Conservation (phyloP, 352 stramenopile genomes). For the Globisporangium middletonii region DNA sequence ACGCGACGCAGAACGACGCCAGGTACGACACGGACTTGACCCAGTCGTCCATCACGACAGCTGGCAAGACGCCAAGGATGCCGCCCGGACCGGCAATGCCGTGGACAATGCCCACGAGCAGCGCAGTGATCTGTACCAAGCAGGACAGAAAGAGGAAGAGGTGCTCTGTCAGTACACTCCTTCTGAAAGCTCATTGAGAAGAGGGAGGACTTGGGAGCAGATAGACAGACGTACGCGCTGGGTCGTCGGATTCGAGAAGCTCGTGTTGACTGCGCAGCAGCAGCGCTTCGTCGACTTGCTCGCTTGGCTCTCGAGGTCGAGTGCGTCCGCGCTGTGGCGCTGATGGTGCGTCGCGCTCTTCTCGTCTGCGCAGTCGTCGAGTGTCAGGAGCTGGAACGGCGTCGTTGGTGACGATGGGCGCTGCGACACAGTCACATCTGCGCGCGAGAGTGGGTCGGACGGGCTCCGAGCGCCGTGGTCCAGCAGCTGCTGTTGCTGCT, state of each 20-base stretch:
- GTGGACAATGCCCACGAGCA: constrained; percentile 81
- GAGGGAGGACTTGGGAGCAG: too few relatives aligned
- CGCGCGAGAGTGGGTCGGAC: too few relatives aligned
- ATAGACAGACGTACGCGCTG: constrained; percentile 23
- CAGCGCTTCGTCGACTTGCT: constrained; percentile 15
- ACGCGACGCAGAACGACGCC: constrained; percentile 81
- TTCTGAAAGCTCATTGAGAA: too few relatives aligned
- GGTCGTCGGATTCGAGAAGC: constrained; percentile 44
- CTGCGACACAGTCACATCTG: too few relatives aligned
- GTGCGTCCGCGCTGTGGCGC: neutral
- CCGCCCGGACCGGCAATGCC: constrained; percentile 61
- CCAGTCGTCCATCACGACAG: constrained; percentile 66
- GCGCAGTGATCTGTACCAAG: constrained; percentile 45
- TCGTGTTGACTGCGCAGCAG: constrained; percentile 25
- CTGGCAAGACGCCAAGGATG: constrained; percentile 80
- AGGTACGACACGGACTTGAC: constrained; percentile 77
- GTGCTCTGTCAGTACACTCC: too few relatives aligned
- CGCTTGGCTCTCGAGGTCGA: neutral
- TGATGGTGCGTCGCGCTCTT: constrained; percentile 3
- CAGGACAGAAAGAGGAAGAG: neutral
- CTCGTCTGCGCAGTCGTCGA: constrained; percentile 6
- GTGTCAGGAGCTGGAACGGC: constrained; percentile 15
- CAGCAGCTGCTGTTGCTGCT: too few relatives aligned
- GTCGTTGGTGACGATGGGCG: constrained; percentile 3
- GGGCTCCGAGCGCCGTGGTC: too few relatives aligned